Evolutionary conservation across 2,329 filamentous ascomycete species (phyloP).

Genomic region (Alternaria triticina): DNA sequence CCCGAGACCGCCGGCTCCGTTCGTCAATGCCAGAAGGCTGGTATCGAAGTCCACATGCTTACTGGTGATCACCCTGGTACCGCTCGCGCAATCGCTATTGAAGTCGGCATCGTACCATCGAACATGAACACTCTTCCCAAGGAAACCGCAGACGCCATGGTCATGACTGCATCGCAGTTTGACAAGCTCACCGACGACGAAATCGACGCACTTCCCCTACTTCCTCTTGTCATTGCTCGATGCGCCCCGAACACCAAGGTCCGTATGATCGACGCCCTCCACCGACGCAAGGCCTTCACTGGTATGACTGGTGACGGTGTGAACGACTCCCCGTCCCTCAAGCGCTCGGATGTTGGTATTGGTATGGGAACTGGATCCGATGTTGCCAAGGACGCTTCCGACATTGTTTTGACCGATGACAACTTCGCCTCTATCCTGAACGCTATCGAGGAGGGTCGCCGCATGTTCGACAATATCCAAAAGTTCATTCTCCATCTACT

Average conservation of each 20-base stretch:
- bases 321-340: slow-evolving; percentile 55
- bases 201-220: slow-evolving; percentile 47
- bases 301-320: slow-evolving; percentile 55
- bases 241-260: slow-evolving; percentile 55
- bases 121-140: slow-evolving; percentile 48
- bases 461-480: slow-evolving; percentile 56
- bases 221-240: slow-evolving; percentile 54
- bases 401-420: slow-evolving; percentile 55
- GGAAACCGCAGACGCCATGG: slow-evolving; percentile 33
- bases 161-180: slow-evolving; percentile 49
- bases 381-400: slow-evolving; percentile 53
- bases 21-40: slow-evolving; percentile 36
- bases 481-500: slow-evolving; percentile 48
- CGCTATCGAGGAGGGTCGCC: slow-evolving; percentile 54
- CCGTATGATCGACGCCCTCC: slow-evolving; percentile 53
- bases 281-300: slow-evolving; percentile 49
- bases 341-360: slow-evolving; percentile 55
- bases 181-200: slow-evolving; percentile 52
- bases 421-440: slow-evolving; percentile 55
- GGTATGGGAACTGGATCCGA: slow-evolving; percentile 56
- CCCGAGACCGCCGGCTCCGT: slow-evolving; percentile 71
- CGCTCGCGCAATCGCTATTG: slow-evolving; percentile 53
- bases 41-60: slow-evolving; percentile 56
- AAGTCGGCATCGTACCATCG: slow-evolving; percentile 53
- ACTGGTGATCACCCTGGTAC: slow-evolving; percentile 56